These are phyloP conservation scores for Pleurotus eryngii DNA, from an alignment of 768 basidiomycete species.

Conservation along the genomic window DNA sequence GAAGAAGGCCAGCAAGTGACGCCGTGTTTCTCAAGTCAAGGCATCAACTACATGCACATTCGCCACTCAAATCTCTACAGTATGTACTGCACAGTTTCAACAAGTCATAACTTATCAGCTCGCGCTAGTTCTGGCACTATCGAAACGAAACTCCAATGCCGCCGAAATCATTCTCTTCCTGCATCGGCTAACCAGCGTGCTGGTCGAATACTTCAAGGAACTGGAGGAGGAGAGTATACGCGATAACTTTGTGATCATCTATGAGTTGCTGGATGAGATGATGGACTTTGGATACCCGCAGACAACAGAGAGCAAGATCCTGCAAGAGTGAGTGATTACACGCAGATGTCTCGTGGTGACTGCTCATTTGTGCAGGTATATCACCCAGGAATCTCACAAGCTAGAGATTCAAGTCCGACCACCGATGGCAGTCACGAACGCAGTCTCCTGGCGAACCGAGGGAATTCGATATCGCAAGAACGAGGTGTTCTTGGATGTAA, in stretches of 20 bases:
- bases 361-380: conserved; percentile 56
- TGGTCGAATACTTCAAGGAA: conserved; percentile 99
- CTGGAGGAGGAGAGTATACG: conserved; percentile 98
- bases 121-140: conserved; percentile 84
- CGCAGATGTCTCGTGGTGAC: background rate
- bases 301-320: conserved; percentile 98
- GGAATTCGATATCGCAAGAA: conserved; percentile 98
- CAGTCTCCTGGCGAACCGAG: conserved; percentile 97
- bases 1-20: conserved; percentile 96
- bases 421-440: conserved; percentile 96
- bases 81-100: conserved; percentile 37
- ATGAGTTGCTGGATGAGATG: conserved; percentile 99
- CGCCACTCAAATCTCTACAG: conserved; percentile 96
- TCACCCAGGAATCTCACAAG: conserved; percentile 98
- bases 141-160: conserved; percentile 94
- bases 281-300: conserved; percentile 99
- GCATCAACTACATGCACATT: conserved; percentile 98
- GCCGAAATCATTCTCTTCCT: conserved; percentile 96
- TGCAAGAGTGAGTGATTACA: conserved; percentile 76
- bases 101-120: background rate
- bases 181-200: conserved; percentile 87
- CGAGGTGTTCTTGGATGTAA: conserved; percentile 97
- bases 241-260: conserved; percentile 99
- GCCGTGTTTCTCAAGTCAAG: conserved; percentile 93
- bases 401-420: conserved; percentile 90